Percentiles rank a stretch among this genome's conserved stretches.
phyloP scores from a whole-genome alignment of 768 basidiomycete species.

The Macrolepiota albuminosa region DNA sequence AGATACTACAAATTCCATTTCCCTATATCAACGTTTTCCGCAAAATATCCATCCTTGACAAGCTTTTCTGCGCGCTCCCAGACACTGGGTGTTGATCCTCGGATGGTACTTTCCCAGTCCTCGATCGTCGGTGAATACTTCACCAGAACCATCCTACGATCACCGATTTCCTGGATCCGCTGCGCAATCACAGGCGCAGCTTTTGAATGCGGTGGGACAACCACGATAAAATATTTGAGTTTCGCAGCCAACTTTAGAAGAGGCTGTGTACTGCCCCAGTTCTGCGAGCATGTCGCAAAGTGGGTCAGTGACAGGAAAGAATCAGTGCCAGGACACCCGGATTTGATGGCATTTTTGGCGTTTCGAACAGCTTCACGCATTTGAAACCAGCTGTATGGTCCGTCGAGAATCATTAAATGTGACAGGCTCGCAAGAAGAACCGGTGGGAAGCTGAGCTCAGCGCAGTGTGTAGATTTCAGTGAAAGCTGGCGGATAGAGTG shows the following conservation, averaged over 20 bases:
- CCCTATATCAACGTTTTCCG: background rate
- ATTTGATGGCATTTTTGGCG: conserved; percentile 3
- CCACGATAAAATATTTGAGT: conserved; percentile 18
- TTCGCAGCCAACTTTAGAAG: conserved; percentile 15
- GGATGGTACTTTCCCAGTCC: conserved; percentile 13
- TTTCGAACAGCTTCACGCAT: conserved; percentile 15
- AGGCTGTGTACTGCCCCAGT: conserved; percentile 19
- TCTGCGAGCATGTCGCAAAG: conserved; percentile 18
- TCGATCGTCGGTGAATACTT: conserved; percentile 13
- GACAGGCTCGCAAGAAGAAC: conserved; percentile 18
- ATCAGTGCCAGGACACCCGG: conserved; percentile 5
- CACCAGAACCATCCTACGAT: conserved; percentile 17
- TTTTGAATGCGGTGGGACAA: conserved; percentile 14
- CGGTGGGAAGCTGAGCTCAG: conserved; percentile 19
- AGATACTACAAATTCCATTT: background rate
- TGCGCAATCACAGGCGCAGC: conserved; percentile 12
- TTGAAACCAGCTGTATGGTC: conserved; percentile 18
- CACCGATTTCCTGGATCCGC: conserved; percentile 17
- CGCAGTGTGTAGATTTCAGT: conserved; percentile 11
- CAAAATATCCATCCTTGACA: background rate
- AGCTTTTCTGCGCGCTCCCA: conserved; percentile 14
- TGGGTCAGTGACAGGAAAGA: conserved; percentile 18
- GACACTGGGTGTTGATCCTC: conserved; percentile 9
- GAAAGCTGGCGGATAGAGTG: conserved; percentile 10
- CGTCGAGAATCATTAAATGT: conserved; percentile 21